Percentiles rank a stretch among this genome's conserved stretches.
Evolutionary conservation across 2,329 filamentous ascomycete species (phyloP).

Genomic region (Pseudogymnoascus sp.): DNA sequence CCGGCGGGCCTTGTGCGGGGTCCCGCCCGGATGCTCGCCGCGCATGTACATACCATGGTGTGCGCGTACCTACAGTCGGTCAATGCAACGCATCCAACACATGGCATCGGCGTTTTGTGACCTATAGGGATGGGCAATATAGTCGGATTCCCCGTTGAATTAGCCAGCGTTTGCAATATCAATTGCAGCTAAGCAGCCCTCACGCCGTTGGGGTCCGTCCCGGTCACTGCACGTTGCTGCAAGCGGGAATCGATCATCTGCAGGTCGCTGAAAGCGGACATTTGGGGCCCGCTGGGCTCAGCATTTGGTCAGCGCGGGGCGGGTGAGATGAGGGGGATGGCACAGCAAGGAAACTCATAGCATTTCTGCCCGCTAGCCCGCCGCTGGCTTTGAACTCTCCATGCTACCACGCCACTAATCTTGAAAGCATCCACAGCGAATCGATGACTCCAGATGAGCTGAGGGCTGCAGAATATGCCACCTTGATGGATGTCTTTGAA

Average conservation of each 20-base stretch:
- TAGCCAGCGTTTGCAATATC: not conserved
- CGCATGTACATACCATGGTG: conserved; percentile 4
- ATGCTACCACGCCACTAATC: not conserved
- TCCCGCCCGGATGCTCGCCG: not conserved
- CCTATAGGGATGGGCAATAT: conserved; percentile 6
- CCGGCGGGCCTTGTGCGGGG: not conserved
- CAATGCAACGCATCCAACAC: conserved; percentile 6
- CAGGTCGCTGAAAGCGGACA: not conserved
- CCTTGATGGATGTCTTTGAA: not conserved
- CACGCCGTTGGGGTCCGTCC: not conserved
- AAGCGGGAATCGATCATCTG: conserved; percentile 6
- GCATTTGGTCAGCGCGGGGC: not conserved
- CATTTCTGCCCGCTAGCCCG: not conserved
- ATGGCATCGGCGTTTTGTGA: conserved; percentile 1
- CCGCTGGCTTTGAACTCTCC: not conserved
- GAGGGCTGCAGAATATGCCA: not conserved
- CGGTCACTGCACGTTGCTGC: not conserved
- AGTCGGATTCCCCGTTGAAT: not conserved
- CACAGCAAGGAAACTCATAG: not conserved
- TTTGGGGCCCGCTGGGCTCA: not conserved
- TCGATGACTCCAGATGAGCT: not conserved
- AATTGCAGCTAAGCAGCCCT: not conserved
- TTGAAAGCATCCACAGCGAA: not conserved
- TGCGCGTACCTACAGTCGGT: conserved; percentile 7
- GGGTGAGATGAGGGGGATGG: not conserved